Evolutionary conservation across 306 rosid genomes (phyloP).

Genomic region (Parietaria judaica): DNA sequence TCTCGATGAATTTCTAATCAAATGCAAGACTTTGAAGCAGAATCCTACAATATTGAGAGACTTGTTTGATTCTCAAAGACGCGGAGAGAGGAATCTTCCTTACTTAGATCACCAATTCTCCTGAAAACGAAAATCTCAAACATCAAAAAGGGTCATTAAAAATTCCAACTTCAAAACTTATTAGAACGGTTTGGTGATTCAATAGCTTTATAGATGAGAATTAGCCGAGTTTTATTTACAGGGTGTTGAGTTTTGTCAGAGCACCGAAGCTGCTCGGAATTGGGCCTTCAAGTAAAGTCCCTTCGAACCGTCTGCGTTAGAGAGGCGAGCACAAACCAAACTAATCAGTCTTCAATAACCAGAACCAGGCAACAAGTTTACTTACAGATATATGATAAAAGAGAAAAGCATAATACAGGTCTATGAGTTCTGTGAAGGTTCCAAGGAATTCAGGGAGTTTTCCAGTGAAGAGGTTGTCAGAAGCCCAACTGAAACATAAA

Average conservation of each 20-base stretch:
- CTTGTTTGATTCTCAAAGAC: constrained; percentile 27
- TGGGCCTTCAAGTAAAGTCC: constrained; percentile 35
- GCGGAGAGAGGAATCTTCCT: constrained; percentile 24
- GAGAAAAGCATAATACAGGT: constrained; percentile 21
- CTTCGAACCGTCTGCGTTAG: constrained; percentile 30
- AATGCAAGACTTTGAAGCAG: not conserved
- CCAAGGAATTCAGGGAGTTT: constrained; percentile 33
- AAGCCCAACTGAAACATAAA: constrained; percentile 30
- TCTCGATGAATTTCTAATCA: not conserved
- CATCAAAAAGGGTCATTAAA: not conserved
- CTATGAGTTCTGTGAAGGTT: constrained; percentile 21
- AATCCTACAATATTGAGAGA: constrained; percentile 27
- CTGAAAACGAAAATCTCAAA: constrained; percentile 7
- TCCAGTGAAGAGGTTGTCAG: constrained; percentile 35
- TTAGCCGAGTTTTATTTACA: constrained; percentile 10
- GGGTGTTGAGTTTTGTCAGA: constrained; percentile 23
- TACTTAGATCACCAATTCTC: constrained; percentile 33
- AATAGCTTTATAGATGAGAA: too few species aligned
- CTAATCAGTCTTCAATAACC: not conserved
- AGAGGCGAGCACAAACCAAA: not conserved
- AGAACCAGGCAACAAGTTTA: not conserved
- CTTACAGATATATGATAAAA: not conserved
- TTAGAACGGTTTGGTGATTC: too few species aligned
- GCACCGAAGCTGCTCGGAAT: constrained; percentile 27
- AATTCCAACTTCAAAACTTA: not conserved